Percentiles rank a stretch among this genome's conserved stretches.
These are phyloP conservation scores for Myochromella boudieri DNA, from an alignment of 768 basidiomycete species.

Conservation along the genomic window DNA sequence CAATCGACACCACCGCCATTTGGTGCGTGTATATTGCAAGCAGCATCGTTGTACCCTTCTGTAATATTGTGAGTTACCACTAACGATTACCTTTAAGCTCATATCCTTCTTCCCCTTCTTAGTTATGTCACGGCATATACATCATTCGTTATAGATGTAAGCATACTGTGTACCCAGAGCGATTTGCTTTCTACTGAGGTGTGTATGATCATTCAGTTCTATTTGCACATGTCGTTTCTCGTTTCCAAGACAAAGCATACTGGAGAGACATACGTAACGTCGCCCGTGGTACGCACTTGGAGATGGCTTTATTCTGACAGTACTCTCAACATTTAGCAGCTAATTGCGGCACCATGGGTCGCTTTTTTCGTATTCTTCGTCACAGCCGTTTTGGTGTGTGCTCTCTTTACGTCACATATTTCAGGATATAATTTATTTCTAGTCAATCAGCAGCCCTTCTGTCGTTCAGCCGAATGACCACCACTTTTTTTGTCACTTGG, in stretches of 20 bases:
- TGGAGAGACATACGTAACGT: background rate
- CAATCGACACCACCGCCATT: background rate
- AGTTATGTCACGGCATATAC: background rate
- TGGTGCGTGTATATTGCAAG: constrained; percentile 2
- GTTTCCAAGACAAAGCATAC: too few relatives aligned
- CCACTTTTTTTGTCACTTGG: constrained; percentile 4
- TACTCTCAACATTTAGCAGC: background rate
- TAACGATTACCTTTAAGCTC: background rate
- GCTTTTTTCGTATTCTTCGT: background rate
- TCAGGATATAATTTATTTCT: too few relatives aligned
- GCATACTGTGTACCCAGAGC: too few relatives aligned
- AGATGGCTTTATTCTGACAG: too few relatives aligned
- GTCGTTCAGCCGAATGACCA: background rate
- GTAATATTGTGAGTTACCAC: background rate
- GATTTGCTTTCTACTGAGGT: background rate
- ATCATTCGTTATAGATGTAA: constrained; percentile 1
- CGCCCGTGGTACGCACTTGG: background rate
- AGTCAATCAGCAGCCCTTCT: background rate
- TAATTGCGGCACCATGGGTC: background rate
- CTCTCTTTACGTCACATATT: too few relatives aligned
- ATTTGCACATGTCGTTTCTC: background rate
- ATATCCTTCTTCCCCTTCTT: too few relatives aligned
- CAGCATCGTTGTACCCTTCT: background rate
- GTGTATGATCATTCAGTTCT: background rate
- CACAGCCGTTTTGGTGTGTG: background rate